phyloP scores from a whole-genome alignment of 2,329 filamentous ascomycete genomes.

The Cladobotryum protrusum region DNA sequence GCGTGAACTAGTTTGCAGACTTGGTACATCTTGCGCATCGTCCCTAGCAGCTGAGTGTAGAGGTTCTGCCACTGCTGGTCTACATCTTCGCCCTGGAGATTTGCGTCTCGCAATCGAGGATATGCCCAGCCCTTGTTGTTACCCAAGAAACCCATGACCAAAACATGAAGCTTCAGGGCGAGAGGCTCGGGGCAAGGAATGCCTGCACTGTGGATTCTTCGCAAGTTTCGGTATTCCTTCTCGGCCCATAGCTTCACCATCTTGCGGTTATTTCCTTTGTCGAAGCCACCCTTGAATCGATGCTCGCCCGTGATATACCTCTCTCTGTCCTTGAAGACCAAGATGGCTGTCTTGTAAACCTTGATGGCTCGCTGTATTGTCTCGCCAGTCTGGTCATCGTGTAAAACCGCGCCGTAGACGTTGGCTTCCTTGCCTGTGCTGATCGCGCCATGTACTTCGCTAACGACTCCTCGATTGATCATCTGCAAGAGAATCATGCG shows the following conservation, averaged over 20 bases:
- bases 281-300: constrained; percentile 82
- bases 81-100: constrained; percentile 60
- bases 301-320: constrained; percentile 94
- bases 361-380: constrained; percentile 82
- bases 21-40: constrained; percentile 93
- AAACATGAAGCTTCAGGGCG: constrained; percentile 83
- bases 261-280: constrained; percentile 88
- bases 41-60: constrained; percentile 76
- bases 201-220: constrained; percentile 72
- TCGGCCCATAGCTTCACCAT: constrained; percentile 99
- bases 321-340: constrained; percentile 96
- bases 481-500: constrained; percentile 94
- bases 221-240: constrained; percentile 93
- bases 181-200: constrained; percentile 90
- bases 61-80: constrained; percentile 69
- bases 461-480: constrained; percentile 85
- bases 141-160: constrained; percentile 91
- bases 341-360: constrained; percentile 96
- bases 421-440: constrained; percentile 98
- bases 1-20: constrained; percentile 88
- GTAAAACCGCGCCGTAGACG: constrained; percentile 81
- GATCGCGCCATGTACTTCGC: constrained; percentile 88
- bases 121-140: constrained; percentile 82
- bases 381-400: constrained; percentile 46
- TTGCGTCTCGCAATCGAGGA: constrained; percentile 82